phyloP scores from a whole-genome alignment of 2,329 filamentous ascomycete species.

The Cytospora piceicola region DNA sequence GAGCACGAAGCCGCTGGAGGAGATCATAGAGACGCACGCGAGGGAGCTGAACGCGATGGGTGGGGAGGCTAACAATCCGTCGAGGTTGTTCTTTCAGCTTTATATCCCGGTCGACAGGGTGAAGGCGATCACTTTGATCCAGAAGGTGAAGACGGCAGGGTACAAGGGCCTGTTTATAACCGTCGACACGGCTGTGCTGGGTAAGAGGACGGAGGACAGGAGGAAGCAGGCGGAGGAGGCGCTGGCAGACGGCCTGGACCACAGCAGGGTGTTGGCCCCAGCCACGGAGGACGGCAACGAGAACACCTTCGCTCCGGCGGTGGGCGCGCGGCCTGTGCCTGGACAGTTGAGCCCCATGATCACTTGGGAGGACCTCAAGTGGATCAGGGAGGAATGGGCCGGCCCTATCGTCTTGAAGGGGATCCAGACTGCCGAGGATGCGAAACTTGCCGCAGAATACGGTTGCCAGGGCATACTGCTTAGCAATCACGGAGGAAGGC shows the following conservation, averaged over 20 bases:
- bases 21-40: constrained; percentile 42
- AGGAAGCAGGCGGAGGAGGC: constrained; percentile 31
- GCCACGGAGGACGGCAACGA: constrained; percentile 10
- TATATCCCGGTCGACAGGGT: constrained; percentile 42
- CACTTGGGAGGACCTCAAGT: constrained; percentile 32
- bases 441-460: constrained; percentile 25
- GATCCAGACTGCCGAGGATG: constrained; percentile 31
- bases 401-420: constrained; percentile 34
- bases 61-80: constrained; percentile 31
- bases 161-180: constrained; percentile 46
- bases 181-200: constrained; percentile 39
- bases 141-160: constrained; percentile 40
- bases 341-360: constrained; percentile 29
- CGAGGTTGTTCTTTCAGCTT: constrained; percentile 39
- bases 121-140: constrained; percentile 39
- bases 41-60: constrained; percentile 36
- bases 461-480: constrained; percentile 31
- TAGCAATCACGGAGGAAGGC: constrained; percentile 31
- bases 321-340: constrained; percentile 26
- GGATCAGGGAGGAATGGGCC: constrained; percentile 35
- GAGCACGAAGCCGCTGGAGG: constrained; percentile 38
- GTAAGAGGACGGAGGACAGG: constrained; percentile 34
- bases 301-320: constrained; percentile 27
- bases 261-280: constrained; percentile 15
- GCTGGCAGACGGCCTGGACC: constrained; percentile 26